phyloP scores from a whole-genome alignment of 768 basidiomycete species.

The Hemileccinum rubropunctum region DNA sequence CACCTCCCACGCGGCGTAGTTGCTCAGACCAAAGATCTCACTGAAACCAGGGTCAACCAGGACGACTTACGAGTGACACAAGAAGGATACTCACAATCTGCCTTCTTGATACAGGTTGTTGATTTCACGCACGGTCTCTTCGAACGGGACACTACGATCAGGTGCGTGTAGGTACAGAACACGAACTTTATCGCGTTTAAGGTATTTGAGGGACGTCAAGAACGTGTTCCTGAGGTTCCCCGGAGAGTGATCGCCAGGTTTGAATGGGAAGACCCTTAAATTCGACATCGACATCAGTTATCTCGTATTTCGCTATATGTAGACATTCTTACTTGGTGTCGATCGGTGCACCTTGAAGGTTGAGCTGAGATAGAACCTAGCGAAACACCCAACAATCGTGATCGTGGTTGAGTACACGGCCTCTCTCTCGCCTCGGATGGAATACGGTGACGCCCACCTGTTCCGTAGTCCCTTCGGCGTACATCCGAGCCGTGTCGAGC shows the following conservation, averaged over 20 bases:
- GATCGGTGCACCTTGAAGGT: slow-evolving; percentile 39
- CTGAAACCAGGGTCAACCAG: slow-evolving; percentile 20
- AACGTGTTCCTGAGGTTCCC: slow-evolving; percentile 44
- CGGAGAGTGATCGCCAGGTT: slow-evolving; percentile 42
- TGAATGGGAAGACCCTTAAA: slow-evolving; percentile 39
- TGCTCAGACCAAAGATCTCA: slow-evolving; percentile 63
- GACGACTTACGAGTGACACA: neutral
- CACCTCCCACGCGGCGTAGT: slow-evolving; percentile 56
- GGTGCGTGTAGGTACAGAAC: slow-evolving; percentile 62
- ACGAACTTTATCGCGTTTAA: slow-evolving; percentile 45
- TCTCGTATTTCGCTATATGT: no score
- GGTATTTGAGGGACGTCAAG: slow-evolving; percentile 41
- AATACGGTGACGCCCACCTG: slow-evolving; percentile 28
- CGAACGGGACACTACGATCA: slow-evolving; percentile 55
- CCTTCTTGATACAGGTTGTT: slow-evolving; percentile 57
- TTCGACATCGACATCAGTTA: neutral
- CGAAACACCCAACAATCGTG: neutral
- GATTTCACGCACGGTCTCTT: slow-evolving; percentile 51
- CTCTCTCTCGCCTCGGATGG: no score
- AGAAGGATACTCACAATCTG: slow-evolving; percentile 41
- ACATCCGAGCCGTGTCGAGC: slow-evolving; percentile 51
- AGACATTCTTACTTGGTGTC: slow-evolving; percentile 44
- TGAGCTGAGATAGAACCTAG: slow-evolving; percentile 41
- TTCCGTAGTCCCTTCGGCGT: slow-evolving; percentile 56
- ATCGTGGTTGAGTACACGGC: neutral